These are phyloP conservation scores for Lunasporangiospora selenospora DNA, from an alignment of 192 early-diverging fungal genomes.

Conservation along the genomic window DNA sequence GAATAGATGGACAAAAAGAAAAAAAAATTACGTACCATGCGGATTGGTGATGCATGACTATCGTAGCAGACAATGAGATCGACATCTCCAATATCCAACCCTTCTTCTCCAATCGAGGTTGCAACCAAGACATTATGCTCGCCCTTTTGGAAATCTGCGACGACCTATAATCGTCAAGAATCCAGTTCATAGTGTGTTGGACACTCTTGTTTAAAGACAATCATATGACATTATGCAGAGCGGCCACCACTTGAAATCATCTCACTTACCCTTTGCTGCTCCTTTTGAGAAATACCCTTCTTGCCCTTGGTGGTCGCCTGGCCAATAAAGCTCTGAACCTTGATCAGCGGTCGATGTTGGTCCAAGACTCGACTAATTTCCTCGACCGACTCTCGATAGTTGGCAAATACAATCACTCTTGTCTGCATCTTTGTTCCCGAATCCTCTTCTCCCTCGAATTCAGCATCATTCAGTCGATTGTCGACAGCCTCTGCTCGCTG, in stretches of 20 bases:
- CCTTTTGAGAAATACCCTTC: constrained; percentile 85
- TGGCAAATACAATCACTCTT: constrained; percentile 87
- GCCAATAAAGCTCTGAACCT: constrained; percentile 82
- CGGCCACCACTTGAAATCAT: too few species aligned
- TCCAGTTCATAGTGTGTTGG: too few species aligned
- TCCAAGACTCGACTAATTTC: constrained; percentile 76
- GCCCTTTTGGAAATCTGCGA: constrained; percentile 78
- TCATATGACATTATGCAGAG: too few species aligned
- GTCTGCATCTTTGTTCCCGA: constrained; percentile 50
- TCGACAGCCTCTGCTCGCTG: background rate
- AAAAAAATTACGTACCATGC: constrained; percentile 63
- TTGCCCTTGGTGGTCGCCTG: constrained; percentile 63
- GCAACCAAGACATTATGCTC: constrained; percentile 87
- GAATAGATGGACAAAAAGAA: background rate
- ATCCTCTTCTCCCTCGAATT: background rate
- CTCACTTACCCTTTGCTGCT: constrained; percentile 74
- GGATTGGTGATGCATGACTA: constrained; percentile 73
- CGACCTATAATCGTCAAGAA: constrained; percentile 52
- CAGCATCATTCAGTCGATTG: background rate
- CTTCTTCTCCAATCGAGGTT: constrained; percentile 95
- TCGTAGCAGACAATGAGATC: constrained; percentile 95
- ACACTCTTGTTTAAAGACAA: too few species aligned
- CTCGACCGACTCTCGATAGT: constrained; percentile 83
- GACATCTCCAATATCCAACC: constrained; percentile 95
- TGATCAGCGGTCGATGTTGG: constrained; percentile 70